A percentile compares a stretch with the other conserved stretches of the same genome.
These are phyloP conservation scores for Heritiera fomes DNA, from an alignment of 345 rosid genomes.

Conservation along the genomic window DNA sequence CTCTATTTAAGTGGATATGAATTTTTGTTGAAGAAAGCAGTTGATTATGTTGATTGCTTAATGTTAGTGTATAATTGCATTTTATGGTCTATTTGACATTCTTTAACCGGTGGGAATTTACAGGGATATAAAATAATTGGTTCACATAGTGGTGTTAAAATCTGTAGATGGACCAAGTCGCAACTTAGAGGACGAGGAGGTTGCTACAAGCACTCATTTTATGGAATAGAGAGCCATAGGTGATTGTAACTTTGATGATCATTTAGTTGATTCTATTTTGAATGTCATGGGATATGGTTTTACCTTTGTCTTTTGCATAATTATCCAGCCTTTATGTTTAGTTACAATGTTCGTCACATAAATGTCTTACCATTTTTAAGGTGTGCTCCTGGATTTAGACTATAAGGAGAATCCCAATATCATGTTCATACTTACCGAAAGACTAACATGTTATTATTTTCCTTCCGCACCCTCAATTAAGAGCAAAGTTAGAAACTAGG, in stretches of 20 bases:
- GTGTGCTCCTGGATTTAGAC: neutral
- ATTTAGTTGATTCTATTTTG: neutral
- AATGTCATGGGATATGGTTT: neutral
- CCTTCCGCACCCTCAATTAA: neutral
- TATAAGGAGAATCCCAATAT: neutral
- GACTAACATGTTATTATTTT: neutral
- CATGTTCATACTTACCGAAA: neutral
- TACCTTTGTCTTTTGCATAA: neutral
- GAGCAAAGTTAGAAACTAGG: neutral
- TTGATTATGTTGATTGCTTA: neutral
- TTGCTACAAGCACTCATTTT: slow-evolving; percentile 97
- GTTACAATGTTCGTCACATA: neutral
- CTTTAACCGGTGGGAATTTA: slow-evolving; percentile 29
- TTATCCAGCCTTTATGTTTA: neutral
- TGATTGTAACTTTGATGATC: slow-evolving; percentile 29
- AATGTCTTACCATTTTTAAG: neutral
- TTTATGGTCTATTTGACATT: neutral
- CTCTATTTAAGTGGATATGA: neutral
- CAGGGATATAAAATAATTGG: slow-evolving; percentile 98
- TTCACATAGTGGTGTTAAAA: slow-evolving; percentile 97
- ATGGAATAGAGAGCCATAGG: slow-evolving; percentile 99
- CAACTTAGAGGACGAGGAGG: slow-evolving; percentile 99
- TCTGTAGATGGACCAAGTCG: slow-evolving; percentile 98
- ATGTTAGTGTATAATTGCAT: neutral
- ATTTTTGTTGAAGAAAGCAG: neutral